phyloP scores from a whole-genome alignment of 2,329 filamentous ascomycete species.

The Xylariaceae sp. region DNA sequence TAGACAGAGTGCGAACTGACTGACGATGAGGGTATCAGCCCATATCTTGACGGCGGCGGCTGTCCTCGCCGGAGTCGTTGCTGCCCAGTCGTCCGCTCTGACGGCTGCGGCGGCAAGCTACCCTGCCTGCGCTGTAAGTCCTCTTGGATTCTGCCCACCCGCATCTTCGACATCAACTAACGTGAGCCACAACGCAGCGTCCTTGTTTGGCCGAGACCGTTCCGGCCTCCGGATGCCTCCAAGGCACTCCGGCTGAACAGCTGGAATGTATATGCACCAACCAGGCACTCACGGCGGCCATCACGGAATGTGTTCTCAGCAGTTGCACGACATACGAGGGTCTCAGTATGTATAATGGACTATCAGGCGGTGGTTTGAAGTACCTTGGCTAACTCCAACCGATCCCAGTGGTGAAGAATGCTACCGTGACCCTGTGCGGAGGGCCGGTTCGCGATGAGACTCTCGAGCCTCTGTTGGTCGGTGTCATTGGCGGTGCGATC shows the following conservation, averaged over 20 bases:
- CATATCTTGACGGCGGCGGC: not conserved
- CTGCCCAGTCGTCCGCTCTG: not conserved
- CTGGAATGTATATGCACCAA: constrained; percentile 10
- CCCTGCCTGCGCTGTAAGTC: not conserved
- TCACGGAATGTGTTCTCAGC: constrained; percentile 5
- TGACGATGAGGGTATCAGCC: not conserved
- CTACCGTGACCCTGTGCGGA: constrained; percentile 13
- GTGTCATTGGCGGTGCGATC: constrained; percentile 15
- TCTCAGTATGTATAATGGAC: constrained; percentile 5
- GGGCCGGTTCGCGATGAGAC: constrained; percentile 8
- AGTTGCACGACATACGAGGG: constrained; percentile 14
- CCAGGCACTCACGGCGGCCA: constrained; percentile 2
- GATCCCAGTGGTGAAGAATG: constrained; percentile 14
- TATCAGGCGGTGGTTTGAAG: not conserved
- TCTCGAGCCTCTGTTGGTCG: constrained; percentile 10
- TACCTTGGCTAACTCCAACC: not conserved
- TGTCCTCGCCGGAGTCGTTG: not conserved
- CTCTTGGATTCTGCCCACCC: not conserved
- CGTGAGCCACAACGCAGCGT: not conserved
- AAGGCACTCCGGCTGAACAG: not conserved
- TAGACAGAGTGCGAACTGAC: too few species aligned
- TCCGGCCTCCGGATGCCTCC: not conserved
- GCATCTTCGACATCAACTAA: not conserved
- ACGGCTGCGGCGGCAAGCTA: not conserved
- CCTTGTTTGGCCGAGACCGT: not conserved